phyloP scores from a whole-genome alignment of 108 stramenopile species.

The Pelagomonas calceolata region DNA sequence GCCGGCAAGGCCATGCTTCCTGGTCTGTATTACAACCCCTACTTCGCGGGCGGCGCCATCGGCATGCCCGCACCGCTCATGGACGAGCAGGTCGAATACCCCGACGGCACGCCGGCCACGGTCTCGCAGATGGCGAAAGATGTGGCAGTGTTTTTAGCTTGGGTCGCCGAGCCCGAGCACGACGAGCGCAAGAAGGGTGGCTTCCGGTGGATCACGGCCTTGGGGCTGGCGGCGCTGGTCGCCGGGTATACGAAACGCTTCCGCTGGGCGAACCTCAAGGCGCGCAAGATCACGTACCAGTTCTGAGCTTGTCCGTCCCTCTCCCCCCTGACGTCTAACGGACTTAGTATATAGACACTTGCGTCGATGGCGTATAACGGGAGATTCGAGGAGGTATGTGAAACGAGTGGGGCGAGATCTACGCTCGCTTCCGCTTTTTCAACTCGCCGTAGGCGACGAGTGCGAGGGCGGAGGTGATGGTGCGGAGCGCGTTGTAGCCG shows the following conservation, averaged over 20 bases:
- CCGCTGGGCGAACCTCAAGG: constrained; percentile 92
- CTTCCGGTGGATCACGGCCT: constrained; percentile 64
- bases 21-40: constrained; percentile 85
- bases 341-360: too few species aligned
- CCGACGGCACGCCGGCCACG: constrained; percentile 92
- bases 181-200: constrained; percentile 93
- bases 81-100: constrained; percentile 93
- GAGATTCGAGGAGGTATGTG: too few species aligned
- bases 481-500: constrained; percentile 96
- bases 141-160: constrained; percentile 70
- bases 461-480: constrained; percentile 86
- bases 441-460: constrained; percentile 92
- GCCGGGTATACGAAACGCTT: constrained; percentile 95
- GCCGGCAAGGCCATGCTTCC: constrained; percentile 89
- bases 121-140: constrained; percentile 84
- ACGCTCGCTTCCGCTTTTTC: too few species aligned
- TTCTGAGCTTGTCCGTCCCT: too few species aligned
- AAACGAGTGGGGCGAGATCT: too few species aligned
- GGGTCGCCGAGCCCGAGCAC: constrained; percentile 92
- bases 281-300: constrained; percentile 81
- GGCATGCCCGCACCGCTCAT: constrained; percentile 94
- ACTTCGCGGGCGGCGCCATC: constrained; percentile 94
- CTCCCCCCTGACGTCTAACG: too few species aligned
- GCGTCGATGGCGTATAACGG: too few species aligned
- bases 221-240: constrained; percentile 65